These are phyloP conservation scores for Aegle marmelos DNA, from an alignment of 345 rosid genomes.

Conservation along the genomic window DNA sequence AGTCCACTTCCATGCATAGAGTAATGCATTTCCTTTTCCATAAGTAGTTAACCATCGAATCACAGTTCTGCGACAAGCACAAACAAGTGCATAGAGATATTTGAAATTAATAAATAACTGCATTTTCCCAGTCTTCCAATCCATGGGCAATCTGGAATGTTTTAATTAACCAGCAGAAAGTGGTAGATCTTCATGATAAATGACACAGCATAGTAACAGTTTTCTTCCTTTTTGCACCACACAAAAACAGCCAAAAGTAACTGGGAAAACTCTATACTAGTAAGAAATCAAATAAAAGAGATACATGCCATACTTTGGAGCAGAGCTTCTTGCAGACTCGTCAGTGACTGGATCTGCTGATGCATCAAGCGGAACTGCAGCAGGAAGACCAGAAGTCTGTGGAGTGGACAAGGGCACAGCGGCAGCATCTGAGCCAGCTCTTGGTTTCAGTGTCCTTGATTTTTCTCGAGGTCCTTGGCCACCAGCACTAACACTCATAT, in stretches of 20 bases:
- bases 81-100: not conserved
- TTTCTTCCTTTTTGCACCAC: not conserved
- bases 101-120: not conserved
- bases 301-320: slow-evolving; percentile 37
- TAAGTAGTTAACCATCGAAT: not conserved
- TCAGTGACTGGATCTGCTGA: slow-evolving; percentile 24
- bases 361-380: slow-evolving; percentile 22
- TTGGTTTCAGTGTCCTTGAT: slow-evolving; percentile 46
- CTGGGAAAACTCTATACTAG: not conserved
- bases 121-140: not conserved
- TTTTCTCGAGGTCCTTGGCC: slow-evolving; percentile 55
- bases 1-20: not conserved
- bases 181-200: not conserved
- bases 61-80: not conserved
- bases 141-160: not conserved
- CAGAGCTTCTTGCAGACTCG: slow-evolving; percentile 26
- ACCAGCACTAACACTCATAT: slow-evolving; percentile 64
- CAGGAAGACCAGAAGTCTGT: slow-evolving; percentile 18
- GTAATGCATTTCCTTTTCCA: not conserved
- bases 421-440: slow-evolving; percentile 36
- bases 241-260: not conserved
- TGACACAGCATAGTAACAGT: not conserved
- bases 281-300: not conserved
- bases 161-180: not conserved
- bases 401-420: slow-evolving; percentile 16